Conservation (phyloP, 2,329 filamentous ascomycete genomes). For the Blastomyces silverae region DNA sequence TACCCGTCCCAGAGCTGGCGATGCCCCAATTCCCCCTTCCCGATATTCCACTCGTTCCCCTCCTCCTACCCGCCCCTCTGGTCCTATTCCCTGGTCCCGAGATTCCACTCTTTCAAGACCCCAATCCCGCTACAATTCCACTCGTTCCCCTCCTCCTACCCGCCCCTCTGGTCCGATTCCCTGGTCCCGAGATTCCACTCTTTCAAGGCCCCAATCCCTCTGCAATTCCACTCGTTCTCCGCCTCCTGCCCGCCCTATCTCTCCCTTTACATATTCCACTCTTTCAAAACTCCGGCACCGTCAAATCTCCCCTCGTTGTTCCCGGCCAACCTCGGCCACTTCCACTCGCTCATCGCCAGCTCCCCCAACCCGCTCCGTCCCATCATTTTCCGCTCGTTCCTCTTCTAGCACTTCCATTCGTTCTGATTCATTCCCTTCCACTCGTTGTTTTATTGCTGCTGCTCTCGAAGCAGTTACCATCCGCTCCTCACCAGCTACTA, state of each 20-base stretch:
- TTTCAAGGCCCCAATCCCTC: not conserved
- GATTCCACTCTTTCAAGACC: not conserved
- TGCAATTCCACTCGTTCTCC: not conserved
- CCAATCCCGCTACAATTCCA: not conserved
- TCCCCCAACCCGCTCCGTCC: too few relatives aligned
- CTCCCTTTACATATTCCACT: constrained; percentile 11
- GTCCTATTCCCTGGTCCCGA: constrained; percentile 17
- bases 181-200: not conserved
- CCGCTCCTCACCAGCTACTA: constrained; percentile 9
- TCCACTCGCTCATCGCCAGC: too few relatives aligned
- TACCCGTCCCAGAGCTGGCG: constrained; percentile 16
- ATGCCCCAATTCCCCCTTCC: constrained; percentile 6
- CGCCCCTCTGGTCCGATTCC: constrained; percentile 21
- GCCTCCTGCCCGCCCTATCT: constrained; percentile 16
- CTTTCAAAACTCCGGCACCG: not conserved
- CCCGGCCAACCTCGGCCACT: too few relatives aligned
- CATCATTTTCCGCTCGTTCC: not conserved
- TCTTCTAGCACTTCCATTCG: constrained; percentile 15
- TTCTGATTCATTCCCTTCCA: constrained; percentile 14
- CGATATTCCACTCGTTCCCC: constrained; percentile 14
- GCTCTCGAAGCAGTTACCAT: constrained; percentile 2
- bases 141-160: constrained; percentile 13
- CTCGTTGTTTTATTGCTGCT: constrained; percentile 17
- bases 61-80: constrained; percentile 17
- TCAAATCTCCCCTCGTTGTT: too few relatives aligned